Base-by-base conservation (phyloP, 148 eudicot species). In the Euryodendron excelsum region DNA sequence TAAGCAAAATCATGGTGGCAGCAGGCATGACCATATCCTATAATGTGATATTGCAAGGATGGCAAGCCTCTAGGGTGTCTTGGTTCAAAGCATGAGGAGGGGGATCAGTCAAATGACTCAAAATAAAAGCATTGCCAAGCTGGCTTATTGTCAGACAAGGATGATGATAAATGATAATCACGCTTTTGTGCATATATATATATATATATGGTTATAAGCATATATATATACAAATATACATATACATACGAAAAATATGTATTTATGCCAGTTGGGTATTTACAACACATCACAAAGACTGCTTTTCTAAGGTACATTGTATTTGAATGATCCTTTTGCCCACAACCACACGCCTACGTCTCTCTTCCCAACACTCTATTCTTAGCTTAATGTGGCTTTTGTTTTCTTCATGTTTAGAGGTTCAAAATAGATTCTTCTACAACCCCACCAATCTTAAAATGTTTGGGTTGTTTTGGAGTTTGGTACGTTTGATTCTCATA, bases 291-390 rank as follows among this genome's bases (percentile, higher is more conserved):
- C 72, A 41, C 53, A 44, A 45, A 25, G 27, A 27, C 37, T 72
- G 23, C 61, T 52, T 69, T 72, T 72, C 36, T 52, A 33, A 72
- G 75, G 75, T 72, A 3, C 62, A 72, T 72, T 72, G 75, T 33
- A 72, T 72, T 72, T 72, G 75, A 50, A 44, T 69, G 30, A 18
- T 25, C 53, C 53, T 33, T 30, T 18, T 30, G 33, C 21, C 44
- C 14, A 52, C 27, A 1, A 5, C 15, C 65, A 61, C 31, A 1
- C 62, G 61, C n/a, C 39, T 52, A 56, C 56, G 31, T 10, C 36
- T 18, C 41, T 7, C 36, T 28, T 20, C 25, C 48, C 28, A 20
- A 4, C 15, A 17, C 12, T 21, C 0, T 27, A 45, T 68, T 41
- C 52, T 39, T 39, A 2, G 44, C 47, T 66, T 64, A 18, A 27